These are phyloP conservation scores for Eimeria acervulina DNA, from an alignment of 169 alveolate species.

Conservation along the genomic window DNA sequence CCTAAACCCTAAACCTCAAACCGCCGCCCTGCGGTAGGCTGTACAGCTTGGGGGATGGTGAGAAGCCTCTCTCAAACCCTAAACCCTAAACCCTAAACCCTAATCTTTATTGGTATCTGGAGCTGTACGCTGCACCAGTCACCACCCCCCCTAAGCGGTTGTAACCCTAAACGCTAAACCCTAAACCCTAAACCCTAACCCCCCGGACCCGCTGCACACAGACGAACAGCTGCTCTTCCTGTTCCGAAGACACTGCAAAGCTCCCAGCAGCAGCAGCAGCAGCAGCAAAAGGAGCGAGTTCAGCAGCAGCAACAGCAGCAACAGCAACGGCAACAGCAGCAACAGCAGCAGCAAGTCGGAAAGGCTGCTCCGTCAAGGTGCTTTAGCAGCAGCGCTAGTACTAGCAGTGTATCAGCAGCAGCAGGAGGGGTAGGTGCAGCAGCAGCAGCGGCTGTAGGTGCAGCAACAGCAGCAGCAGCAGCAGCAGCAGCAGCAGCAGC, in stretches of 20 bases:
- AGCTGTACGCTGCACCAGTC: not conserved
- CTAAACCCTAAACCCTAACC: conserved; percentile 33
- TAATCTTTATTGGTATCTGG: not conserved
- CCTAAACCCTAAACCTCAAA: conserved; percentile 81
- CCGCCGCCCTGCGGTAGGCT: conserved; percentile 73
- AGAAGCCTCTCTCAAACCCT: not conserved
- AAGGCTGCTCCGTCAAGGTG: not conserved
- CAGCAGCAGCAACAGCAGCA: too few relatives aligned
- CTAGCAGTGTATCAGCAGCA: not conserved
- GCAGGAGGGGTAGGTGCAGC: not conserved
- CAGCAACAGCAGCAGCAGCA: conserved; percentile 55
- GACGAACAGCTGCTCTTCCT: not conserved
- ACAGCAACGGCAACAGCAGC: not conserved
- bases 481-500: conserved; percentile 33
- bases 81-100: conserved; percentile 45
- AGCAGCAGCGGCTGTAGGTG: not conserved
- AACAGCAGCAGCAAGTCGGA: not conserved
- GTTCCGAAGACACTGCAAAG: not conserved
- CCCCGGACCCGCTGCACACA: not conserved
- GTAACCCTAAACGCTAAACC: conserved; percentile 24
- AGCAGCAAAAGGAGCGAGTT: too few relatives aligned
- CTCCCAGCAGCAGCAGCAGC: not conserved
- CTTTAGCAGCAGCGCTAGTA: not conserved
- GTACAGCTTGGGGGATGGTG: not conserved
- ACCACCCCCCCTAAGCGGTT: not conserved